Evolutionary conservation across 1,284 basidiomycete genomes (phyloP).

Genomic region (Taiwanofungus camphoratus): DNA sequence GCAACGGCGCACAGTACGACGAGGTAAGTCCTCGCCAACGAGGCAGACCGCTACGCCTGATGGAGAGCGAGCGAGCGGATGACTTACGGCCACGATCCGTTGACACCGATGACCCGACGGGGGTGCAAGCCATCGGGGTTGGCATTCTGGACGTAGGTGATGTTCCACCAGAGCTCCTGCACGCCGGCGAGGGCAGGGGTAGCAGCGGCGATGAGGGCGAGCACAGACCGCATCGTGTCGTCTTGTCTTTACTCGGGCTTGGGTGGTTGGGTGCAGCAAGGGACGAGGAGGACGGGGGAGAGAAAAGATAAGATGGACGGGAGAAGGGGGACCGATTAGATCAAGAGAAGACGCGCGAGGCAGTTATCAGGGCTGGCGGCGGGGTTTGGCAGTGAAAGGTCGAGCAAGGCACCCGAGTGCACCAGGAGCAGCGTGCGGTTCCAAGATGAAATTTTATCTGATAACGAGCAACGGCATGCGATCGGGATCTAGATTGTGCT

Average conservation of each 20-base stretch:
- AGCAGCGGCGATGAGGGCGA: constrained; percentile 27
- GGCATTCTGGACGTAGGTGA: constrained; percentile 65
- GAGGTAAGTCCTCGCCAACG: neutral
- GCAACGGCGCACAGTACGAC: neutral
- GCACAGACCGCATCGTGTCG: constrained; percentile 22
- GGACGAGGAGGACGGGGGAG: constrained; percentile 7
- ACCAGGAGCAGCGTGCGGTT: neutral
- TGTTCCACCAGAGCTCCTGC: constrained; percentile 75
- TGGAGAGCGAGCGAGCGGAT: neutral
- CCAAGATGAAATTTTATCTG: constrained; percentile 25
- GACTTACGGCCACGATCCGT: constrained; percentile 87
- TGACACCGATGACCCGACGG: constrained; percentile 80
- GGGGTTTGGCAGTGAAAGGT: too few relatives aligned
- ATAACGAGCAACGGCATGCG: constrained; percentile 16
- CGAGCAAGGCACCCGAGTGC: too few relatives aligned
- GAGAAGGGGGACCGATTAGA: constrained; percentile 7
- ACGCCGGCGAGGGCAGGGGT: constrained; percentile 46
- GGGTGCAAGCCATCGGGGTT: constrained; percentile 74
- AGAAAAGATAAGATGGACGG: constrained; percentile 2
- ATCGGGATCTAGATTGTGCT: constrained; percentile 10
- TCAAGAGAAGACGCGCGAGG: too few relatives aligned
- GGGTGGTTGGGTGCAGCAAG: constrained; percentile 1
- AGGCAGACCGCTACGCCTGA: neutral
- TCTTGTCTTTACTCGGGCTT: constrained; percentile 1
- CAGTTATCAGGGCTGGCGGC: too few relatives aligned